Conservation (phyloP, 2,329 filamentous ascomycete species). For the Nemania sp. region DNA sequence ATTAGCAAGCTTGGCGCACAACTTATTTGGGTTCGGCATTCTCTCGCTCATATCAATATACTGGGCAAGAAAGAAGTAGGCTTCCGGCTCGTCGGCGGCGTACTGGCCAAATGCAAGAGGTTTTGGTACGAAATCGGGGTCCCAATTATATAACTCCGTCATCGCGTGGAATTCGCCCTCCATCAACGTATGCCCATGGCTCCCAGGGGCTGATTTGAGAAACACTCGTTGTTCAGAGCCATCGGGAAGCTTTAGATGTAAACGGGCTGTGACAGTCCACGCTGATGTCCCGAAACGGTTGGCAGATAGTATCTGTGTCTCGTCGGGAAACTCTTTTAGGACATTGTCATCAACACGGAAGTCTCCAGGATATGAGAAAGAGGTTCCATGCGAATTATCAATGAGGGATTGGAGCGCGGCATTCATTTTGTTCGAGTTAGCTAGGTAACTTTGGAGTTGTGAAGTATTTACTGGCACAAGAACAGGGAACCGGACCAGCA, state of each 20-base stretch:
- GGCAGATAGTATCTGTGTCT: slow-evolving; percentile 1
- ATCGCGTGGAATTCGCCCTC: slow-evolving; percentile 12
- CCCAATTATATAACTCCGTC: slow-evolving; percentile 9
- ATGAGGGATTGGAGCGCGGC: background rate
- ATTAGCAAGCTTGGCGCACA: background rate
- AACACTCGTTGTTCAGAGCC: slow-evolving; percentile 3
- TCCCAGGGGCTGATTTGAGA: slow-evolving; percentile 10
- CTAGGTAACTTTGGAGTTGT: too few species aligned
- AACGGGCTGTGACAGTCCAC: slow-evolving; percentile 2
- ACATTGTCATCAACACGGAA: slow-evolving; percentile 8
- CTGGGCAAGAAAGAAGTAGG: background rate
- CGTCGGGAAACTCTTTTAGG: background rate
- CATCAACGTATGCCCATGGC: slow-evolving; percentile 2
- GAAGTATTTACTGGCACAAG: too few species aligned
- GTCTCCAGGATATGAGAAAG: slow-evolving; percentile 1
- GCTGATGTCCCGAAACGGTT: slow-evolving; percentile 1
- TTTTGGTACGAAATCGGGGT: slow-evolving; percentile 10
- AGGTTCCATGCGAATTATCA: background rate
- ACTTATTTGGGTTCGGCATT: background rate
- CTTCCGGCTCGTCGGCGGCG: background rate
- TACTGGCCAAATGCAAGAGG: slow-evolving; percentile 4
- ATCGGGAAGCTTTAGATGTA: slow-evolving; percentile 3
- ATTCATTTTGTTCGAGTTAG: background rate
- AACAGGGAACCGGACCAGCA: too few species aligned
- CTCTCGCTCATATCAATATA: background rate